Evolutionary conservation across 768 basidiomycete genomes (phyloP), one percentile per base, ranked within the genome.

Genomic region (Solioccasus polychromus): DNA sequence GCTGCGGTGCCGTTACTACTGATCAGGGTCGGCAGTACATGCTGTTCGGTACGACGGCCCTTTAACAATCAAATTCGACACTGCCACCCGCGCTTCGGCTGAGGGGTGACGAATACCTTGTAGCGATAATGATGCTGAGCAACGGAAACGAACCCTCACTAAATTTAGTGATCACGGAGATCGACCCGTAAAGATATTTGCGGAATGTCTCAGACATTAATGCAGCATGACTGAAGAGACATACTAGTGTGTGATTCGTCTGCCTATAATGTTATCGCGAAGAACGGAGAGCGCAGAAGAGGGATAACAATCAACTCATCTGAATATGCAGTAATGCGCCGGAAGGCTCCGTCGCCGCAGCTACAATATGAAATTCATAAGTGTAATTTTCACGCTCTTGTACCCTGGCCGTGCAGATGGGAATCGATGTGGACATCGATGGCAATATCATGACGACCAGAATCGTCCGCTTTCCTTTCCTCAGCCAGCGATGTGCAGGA

Each of bases 81-180:
- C 53, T 22, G 63, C 63, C 63, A 66, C 51, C 38, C 24, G 20
- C 22, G 19, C 17, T 19, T 45, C 30, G 39, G 28, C 22, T 23
- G 30, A 29, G 1, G 37, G 1, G 37, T 36, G 37, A 38, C 50
- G 43, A 45, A 31, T n/a, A 17, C 20, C 25, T 14, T n/a, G 9
- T 23, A 26, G 30, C 26, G 26, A 23, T 17, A 41, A 30, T 20
- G 42, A 28, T 15, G 28, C 6, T 8, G 19, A 42, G 18, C 25
- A 6, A 20, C 18, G 18, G 19, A 19, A 9, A 5, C 39, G 25
- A 29, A 44, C 43, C 40, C 23, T 38, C 30, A 48, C 56, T 54
- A 31, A 30, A 24, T 20, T 30, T 11, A 29, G 12, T 9, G 5
- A 22, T 35, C 24, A 20, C 14, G 35, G 24, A 35, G 38, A 51